A percentile compares a stretch with the other conserved stretches of the same genome.
phyloP scores from a whole-genome alignment of 176 grass and related monocot genomes.

The Microstegium vimineum region DNA sequence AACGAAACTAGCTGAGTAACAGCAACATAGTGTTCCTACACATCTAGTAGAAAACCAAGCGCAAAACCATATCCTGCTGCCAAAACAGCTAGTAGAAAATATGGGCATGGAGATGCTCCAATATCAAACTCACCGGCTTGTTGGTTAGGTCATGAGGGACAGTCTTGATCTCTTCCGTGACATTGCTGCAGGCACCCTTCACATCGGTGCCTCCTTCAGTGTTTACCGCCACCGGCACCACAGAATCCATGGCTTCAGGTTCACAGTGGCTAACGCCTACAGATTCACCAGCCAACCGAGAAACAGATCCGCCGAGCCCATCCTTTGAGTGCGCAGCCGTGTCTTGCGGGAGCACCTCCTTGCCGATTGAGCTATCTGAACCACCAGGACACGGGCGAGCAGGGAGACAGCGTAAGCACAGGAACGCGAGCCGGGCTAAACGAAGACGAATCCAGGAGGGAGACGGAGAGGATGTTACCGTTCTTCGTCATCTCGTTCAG shows the following conservation, averaged over 20 bases:
- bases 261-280: neutral
- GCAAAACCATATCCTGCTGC: neutral
- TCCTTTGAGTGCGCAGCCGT: neutral
- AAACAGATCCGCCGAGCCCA: neutral
- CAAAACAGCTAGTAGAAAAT: neutral
- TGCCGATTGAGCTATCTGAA: constrained; percentile 8
- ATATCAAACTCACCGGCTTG: constrained; percentile 27
- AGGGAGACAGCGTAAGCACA: neutral
- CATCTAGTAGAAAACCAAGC: neutral
- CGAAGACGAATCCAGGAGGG: neutral
- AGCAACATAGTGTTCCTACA: neutral
- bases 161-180: neutral
- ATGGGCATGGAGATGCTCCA: neutral
- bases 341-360: neutral
- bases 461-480: neutral
- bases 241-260: neutral
- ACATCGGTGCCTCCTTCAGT: neutral
- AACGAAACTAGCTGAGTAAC: neutral
- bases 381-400: neutral
- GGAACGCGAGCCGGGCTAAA: neutral
- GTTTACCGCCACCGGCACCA: neutral
- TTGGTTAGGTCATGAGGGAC: neutral
- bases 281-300: neutral
- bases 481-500: constrained; percentile 40
- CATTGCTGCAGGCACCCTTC: neutral